phyloP scores from a whole-genome alignment of 768 basidiomycete genomes.

The Xerocomellus amylosporus region DNA sequence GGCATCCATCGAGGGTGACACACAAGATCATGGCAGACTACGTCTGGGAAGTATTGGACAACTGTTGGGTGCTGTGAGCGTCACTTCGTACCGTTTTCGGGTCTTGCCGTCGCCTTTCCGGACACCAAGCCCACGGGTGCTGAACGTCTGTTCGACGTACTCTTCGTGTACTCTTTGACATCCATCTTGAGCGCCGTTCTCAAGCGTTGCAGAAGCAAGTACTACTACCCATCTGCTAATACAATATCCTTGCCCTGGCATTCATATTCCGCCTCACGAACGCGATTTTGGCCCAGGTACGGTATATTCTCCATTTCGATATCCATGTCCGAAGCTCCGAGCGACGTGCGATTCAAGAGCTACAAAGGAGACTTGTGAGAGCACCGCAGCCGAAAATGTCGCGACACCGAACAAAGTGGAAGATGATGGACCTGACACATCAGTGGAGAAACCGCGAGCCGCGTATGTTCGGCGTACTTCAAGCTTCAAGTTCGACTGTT shows the following conservation, averaged over 20 bases:
- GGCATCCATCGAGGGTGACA: slow-evolving; percentile 51
- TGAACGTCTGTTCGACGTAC: background rate
- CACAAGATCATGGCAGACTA: slow-evolving; percentile 54
- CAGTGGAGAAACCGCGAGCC: background rate
- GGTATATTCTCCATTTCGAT: no score
- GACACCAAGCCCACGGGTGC: background rate
- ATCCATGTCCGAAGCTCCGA: background rate
- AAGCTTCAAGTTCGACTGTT: no score
- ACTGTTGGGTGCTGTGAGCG: slow-evolving; percentile 25
- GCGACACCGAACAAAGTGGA: no score
- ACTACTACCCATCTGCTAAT: no score
- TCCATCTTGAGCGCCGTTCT: background rate
- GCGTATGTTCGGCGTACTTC: no score
- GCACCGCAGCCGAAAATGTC: no score
- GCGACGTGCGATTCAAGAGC: background rate
- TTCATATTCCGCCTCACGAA: background rate
- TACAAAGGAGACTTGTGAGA: background rate
- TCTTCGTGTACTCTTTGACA: no score
- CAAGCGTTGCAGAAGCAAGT: background rate
- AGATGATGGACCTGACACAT: no score
- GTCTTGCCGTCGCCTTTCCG: background rate
- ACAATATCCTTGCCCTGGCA: no score
- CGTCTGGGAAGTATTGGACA: slow-evolving; percentile 39
- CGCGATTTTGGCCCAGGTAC: background rate
- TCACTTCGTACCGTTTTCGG: background rate